A percentile compares a stretch with the other conserved stretches of the same genome.
These are phyloP conservation scores for Pseudoscleropodium purum DNA, from an alignment of 225 moss, liverwort and hornwort genomes.

Conservation along the genomic window DNA sequence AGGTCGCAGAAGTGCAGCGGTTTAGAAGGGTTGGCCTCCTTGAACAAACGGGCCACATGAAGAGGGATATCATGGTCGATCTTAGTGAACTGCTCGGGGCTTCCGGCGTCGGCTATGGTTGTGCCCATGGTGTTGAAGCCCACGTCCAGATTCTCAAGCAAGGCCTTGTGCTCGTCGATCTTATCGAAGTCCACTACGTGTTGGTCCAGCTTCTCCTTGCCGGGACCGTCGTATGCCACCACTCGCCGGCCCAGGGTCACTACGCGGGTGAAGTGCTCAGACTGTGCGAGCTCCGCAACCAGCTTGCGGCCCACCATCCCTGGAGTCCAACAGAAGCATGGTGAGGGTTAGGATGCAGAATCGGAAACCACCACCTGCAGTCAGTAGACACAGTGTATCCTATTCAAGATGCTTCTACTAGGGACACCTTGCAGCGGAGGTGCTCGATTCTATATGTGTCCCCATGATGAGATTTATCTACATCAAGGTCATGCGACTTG, in stretches of 20 bases:
- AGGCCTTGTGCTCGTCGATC: constrained; percentile 32
- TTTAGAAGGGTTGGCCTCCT: constrained; percentile 37
- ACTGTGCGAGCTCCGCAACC: constrained; percentile 48
- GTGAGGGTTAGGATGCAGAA: neutral
- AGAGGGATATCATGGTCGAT: constrained; percentile 46
- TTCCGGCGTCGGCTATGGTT: constrained; percentile 34
- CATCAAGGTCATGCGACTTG: neutral
- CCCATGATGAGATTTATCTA: neutral
- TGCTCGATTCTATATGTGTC: neutral
- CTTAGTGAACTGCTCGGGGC: constrained; percentile 36
- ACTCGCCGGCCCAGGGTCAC: constrained; percentile 39
- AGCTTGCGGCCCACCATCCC: constrained; percentile 48
- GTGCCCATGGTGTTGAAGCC: constrained; percentile 57
- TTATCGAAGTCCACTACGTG: constrained; percentile 54
- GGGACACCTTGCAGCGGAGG: neutral
- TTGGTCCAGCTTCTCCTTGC: constrained; percentile 54
- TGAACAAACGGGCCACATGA: constrained; percentile 36
- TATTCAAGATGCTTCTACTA: neutral
- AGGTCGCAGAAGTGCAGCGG: constrained; percentile 27
- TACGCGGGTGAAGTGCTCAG: constrained; percentile 21
- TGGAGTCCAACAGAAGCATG: neutral
- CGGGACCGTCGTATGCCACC: constrained; percentile 46
- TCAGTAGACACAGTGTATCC: neutral
- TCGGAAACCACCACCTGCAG: neutral
- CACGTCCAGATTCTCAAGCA: constrained; percentile 36